phyloP scores from a whole-genome alignment of 495 filamentous ascomycete species.

The Neurospora sp. region DNA sequence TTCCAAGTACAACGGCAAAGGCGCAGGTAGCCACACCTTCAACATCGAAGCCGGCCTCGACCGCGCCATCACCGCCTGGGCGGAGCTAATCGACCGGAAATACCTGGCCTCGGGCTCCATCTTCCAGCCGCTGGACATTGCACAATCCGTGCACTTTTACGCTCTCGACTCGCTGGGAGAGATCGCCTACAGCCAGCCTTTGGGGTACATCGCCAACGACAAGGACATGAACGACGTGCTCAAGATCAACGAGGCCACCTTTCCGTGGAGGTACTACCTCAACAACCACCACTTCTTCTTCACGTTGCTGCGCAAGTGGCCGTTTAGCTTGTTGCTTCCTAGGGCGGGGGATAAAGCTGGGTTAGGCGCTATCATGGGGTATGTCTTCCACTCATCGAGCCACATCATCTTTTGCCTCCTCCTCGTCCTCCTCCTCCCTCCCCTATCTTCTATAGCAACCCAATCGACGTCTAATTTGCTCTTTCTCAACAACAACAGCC shows the following conservation, averaged over 20 bases:
- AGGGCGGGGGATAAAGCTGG: slow-evolving; percentile 12
- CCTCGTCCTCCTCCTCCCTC: too few species aligned
- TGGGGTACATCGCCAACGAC: slow-evolving; percentile 52
- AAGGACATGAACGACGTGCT: slow-evolving; percentile 48
- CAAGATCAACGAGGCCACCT: slow-evolving; percentile 38
- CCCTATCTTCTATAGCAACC: not conserved
- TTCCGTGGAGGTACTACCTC: slow-evolving; percentile 38
- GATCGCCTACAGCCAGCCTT: slow-evolving; percentile 50
- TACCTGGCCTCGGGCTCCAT: slow-evolving; percentile 34
- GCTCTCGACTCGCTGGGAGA: slow-evolving; percentile 58
- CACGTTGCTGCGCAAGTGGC: slow-evolving; percentile 33
- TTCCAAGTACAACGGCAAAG: slow-evolving; percentile 19
- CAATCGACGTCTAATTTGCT: not conserved
- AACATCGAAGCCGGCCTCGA: slow-evolving; percentile 38
- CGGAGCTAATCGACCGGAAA: slow-evolving; percentile 31
- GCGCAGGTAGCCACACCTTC: slow-evolving; percentile 22
- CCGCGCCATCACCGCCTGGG: slow-evolving; percentile 35
- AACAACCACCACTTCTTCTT: slow-evolving; percentile 46
- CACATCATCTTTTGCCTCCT: not conserved
- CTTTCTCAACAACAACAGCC: not conserved
- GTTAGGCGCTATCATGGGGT: slow-evolving; percentile 11
- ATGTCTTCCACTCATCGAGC: not conserved
- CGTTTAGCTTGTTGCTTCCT: slow-evolving; percentile 9
- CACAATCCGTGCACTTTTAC: slow-evolving; percentile 39
- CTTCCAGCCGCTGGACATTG: slow-evolving; percentile 35